Base-by-base conservation (phyloP, 257 asterid species). In the Mitragyna speciosa region DNA sequence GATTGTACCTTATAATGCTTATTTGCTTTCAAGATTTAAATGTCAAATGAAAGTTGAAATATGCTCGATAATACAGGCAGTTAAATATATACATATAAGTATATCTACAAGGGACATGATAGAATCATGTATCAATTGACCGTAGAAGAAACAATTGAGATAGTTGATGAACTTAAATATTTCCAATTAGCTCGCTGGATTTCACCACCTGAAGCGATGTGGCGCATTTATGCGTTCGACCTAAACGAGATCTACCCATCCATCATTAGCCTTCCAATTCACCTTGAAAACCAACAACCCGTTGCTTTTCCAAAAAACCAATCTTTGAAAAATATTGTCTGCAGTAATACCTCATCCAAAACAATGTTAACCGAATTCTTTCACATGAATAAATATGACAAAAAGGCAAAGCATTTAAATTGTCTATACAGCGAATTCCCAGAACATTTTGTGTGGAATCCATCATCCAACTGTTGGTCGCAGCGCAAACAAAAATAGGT, bases 71-170 rank as follows among this genome's bases (percentile, higher is more conserved):
- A 31, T 65, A 0, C 41, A 28, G 6, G 43, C 43, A 0, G 43
- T 65, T 0, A 65, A 65, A 15, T 65, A 65, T 65, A 65, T 65
- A 3, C n/a, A n/a, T 65, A 26, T 19, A 26, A 65, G 7, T 65
- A 65, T 3, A 65, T 65, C 0, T 65, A 65, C 41, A 65, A 65
- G 1, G 41, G 70, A 3, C 70, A 65, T 65, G 70, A 65, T 5
- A 66, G 2, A 16, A 12, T 66, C 1, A 5, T 15, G 4, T 66
- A 66, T 15, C 39, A 66, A 5, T 4, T 66, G 2, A 66, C 43
- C 0, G 0, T 0, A 5, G 0, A 2, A 0, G 1, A 66, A 6
- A 12, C 24, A 0, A 4, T 5, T 70, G 33, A 9, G 0, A 11
- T 10, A 2, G 2, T 22, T 20, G 56, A 70, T 43, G 31, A 43